A percentile compares a stretch with the other conserved stretches of the same genome.
Conservation (phyloP, 768 basidiomycete species). For the Collybia sordida region DNA sequence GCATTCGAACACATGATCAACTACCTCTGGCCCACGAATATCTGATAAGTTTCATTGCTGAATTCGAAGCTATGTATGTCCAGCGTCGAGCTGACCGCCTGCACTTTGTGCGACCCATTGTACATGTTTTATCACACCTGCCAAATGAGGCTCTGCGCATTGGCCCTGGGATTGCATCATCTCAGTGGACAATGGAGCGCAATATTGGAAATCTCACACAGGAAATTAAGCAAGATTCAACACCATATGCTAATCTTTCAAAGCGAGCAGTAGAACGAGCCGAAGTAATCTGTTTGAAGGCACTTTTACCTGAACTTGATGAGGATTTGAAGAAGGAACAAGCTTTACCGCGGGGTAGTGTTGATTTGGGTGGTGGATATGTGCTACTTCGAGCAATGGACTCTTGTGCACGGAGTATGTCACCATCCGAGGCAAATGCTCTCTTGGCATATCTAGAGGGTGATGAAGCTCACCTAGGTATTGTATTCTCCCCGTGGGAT, state of each 20-base stretch:
- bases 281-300: constrained; percentile 20
- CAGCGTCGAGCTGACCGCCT: constrained; percentile 20
- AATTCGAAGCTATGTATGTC: constrained; percentile 35
- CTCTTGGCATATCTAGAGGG: neutral
- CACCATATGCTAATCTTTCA: constrained; percentile 20
- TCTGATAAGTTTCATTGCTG: constrained; percentile 25
- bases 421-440: neutral
- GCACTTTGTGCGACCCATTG: constrained; percentile 30
- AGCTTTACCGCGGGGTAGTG: constrained; percentile 8
- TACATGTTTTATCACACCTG: constrained; percentile 23
- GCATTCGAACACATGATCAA: neutral
- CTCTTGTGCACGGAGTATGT: constrained; percentile 1
- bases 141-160: constrained; percentile 1
- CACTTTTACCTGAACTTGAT: constrained; percentile 18
- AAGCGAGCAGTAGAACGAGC: constrained; percentile 9
- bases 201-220: constrained; percentile 9
- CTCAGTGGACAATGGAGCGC: constrained; percentile 12
- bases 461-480: neutral
- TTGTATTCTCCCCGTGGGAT: constrained; percentile 4
- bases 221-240: constrained; percentile 18
- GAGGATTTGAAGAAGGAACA: neutral
- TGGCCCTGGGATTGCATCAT: constrained; percentile 8
- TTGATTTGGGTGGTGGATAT: constrained; percentile 19
- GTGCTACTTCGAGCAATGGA: constrained; percentile 18
- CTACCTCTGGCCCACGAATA: constrained; percentile 1